A percentile compares a stretch with the other conserved stretches of the same genome.
These are phyloP conservation scores for Didymella glomerata DNA, from an alignment of 2,329 filamentous ascomycete genomes.

Conservation along the genomic window DNA sequence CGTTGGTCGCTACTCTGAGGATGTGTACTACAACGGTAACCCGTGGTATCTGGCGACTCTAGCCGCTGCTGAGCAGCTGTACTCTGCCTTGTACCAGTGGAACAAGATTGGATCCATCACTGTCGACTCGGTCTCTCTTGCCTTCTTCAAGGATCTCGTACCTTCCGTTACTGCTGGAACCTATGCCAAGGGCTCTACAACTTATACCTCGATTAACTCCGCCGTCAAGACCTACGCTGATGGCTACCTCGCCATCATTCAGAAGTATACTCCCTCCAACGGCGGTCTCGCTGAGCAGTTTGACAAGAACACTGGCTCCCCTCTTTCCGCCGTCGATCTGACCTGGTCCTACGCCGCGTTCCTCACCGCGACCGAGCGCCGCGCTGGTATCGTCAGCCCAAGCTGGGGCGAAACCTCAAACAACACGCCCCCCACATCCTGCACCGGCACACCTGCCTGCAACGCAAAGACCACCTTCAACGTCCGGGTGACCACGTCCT, in stretches of 20 bases:
- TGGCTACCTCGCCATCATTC: slow-evolving; percentile 60
- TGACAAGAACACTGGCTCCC: slow-evolving; percentile 57
- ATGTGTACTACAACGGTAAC: slow-evolving; percentile 79
- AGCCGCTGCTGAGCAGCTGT: slow-evolving; percentile 81
- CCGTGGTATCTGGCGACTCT: slow-evolving; percentile 81
- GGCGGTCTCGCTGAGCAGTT: slow-evolving; percentile 76
- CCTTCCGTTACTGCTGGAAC: slow-evolving; percentile 67
- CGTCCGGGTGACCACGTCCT: slow-evolving; percentile 58
- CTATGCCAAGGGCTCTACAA: slow-evolving; percentile 65
- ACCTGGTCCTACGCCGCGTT: slow-evolving; percentile 80
- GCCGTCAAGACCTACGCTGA: slow-evolving; percentile 71
- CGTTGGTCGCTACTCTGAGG: slow-evolving; percentile 58
- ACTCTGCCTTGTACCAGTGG: slow-evolving; percentile 79
- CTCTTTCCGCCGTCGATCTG: slow-evolving; percentile 70
- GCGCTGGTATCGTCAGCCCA: slow-evolving; percentile 24
- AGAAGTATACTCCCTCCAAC: slow-evolving; percentile 62
- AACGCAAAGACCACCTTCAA: slow-evolving; percentile 54
- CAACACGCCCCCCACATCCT: slow-evolving; percentile 55
- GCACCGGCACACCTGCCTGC: slow-evolving; percentile 34
- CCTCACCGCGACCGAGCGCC: slow-evolving; percentile 57
- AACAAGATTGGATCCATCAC: slow-evolving; percentile 68
- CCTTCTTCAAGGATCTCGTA: slow-evolving; percentile 75
- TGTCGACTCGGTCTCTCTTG: slow-evolving; percentile 69
- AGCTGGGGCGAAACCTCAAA: slow-evolving; percentile 44
- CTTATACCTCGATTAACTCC: slow-evolving; percentile 64